Evolutionary conservation across 2,329 filamentous ascomycete genomes (phyloP).

Genomic region (Parasarocladium wereldwijsianum): DNA sequence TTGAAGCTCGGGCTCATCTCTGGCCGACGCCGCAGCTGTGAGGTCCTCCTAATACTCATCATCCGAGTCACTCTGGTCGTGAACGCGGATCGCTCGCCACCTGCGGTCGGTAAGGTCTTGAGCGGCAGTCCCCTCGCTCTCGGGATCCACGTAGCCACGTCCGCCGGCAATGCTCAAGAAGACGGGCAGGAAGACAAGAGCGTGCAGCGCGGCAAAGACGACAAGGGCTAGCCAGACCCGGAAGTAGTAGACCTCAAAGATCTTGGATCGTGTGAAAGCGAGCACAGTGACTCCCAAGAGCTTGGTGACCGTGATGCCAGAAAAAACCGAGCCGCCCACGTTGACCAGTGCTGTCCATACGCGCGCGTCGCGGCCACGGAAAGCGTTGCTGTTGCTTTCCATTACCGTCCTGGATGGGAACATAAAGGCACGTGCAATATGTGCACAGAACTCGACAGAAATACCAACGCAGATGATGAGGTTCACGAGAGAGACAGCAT

Average conservation of each 20-base stretch:
- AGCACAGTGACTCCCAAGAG: constrained; percentile 81
- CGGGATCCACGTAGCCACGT: constrained; percentile 74
- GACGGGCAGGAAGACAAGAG: constrained; percentile 82
- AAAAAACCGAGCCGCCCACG: constrained; percentile 87
- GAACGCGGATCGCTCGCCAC: constrained; percentile 62
- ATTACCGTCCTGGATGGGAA: constrained; percentile 76
- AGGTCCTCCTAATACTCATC: constrained; percentile 45
- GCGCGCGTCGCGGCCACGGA: constrained; percentile 69
- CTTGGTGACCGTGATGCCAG: constrained; percentile 92
- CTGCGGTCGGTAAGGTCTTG: constrained; percentile 71
- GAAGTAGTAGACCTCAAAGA: constrained; percentile 99
- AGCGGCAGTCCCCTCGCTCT: constrained; percentile 75
- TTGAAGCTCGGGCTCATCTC: no score
- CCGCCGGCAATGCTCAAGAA: constrained; percentile 76
- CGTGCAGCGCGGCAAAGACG: constrained; percentile 74
- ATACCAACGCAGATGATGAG: constrained; percentile 96
- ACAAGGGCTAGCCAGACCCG: constrained; percentile 89
- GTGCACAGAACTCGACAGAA: constrained; percentile 91
- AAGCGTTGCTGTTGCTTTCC: constrained; percentile 59
- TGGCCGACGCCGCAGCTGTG: no score
- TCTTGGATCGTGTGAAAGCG: constrained; percentile 92
- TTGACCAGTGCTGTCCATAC: constrained; percentile 91
- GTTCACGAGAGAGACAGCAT: constrained; percentile 91
- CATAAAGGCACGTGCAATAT: constrained; percentile 90
- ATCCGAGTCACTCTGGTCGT: constrained; percentile 63